Conservation (phyloP, 2,329 filamentous ascomycete species). For the Exophiala oligosperma region DNA sequence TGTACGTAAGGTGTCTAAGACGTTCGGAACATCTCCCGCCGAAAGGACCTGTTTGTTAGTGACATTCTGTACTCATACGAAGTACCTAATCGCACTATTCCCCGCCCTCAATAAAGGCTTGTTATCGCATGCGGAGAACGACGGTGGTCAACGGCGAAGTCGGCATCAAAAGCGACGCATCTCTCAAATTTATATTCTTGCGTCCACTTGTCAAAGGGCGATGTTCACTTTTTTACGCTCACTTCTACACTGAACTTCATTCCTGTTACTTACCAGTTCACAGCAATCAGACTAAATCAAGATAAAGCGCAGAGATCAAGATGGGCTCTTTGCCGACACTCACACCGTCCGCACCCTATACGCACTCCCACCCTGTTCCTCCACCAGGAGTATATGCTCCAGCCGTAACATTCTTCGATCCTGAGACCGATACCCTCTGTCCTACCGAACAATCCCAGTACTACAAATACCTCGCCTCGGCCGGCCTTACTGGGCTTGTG, state of each 20-base stretch:
- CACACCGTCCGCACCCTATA: not conserved
- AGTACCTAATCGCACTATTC: too few relatives aligned
- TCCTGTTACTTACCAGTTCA: not conserved
- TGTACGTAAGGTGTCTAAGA: too few relatives aligned
- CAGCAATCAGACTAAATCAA: not conserved
- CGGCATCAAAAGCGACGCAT: not conserved
- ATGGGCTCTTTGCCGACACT: constrained; percentile 22
- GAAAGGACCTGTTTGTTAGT: not conserved
- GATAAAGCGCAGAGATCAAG: not conserved
- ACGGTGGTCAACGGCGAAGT: not conserved
- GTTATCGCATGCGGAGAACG: not conserved
- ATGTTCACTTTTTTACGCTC: not conserved
- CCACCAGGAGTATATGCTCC: constrained; percentile 55
- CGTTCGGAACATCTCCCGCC: not conserved
- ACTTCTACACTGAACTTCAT: not conserved
- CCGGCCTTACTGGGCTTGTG: constrained; percentile 54
- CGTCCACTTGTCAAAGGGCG: not conserved
- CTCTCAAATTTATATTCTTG: not conserved
- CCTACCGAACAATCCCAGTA: constrained; percentile 52
- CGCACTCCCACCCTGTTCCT: constrained; percentile 24
- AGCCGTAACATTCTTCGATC: constrained; percentile 57
- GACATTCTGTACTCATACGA: too few relatives aligned
- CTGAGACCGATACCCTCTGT: constrained; percentile 50
- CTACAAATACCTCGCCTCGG: constrained; percentile 52
- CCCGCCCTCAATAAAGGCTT: not conserved